Evolutionary conservation across 441 rosid genomes (phyloP), one percentile per base, ranked within the genome.

Genomic region (Raphanus hybrid): DNA sequence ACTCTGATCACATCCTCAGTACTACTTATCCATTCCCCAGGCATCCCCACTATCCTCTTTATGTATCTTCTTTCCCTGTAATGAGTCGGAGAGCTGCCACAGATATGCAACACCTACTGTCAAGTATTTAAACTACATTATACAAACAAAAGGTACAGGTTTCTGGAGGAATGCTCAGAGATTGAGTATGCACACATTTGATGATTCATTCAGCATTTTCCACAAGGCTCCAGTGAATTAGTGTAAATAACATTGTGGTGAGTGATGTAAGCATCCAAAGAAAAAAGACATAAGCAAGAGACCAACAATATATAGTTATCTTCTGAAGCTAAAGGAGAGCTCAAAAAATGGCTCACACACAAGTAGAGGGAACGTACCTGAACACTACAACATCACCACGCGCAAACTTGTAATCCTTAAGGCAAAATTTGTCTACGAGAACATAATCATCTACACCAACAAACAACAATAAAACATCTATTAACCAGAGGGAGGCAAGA

Each of bases 21-120:
- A 74, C 83, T 83, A 65, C 86, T 87, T 43, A 90, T 73, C 97
- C 94, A 90, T 59, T 96, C 97, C 5, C 99, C 97, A 10, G 97
- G 97, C 69, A 96, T 77, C 80, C 93, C 97, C 8, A 88, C 87
- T 73, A 95, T 90, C 84, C 99, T 89, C 88, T 95, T 93, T 60
- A 90, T 78, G 54, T 81, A 82, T 84, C 80, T 95, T n/a, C n/a
- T 16, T 86, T 90, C 86, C 85, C 81, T 87, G 80, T 83, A 83
- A 80, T 95, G 66, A 68, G 26, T 70, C 0, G 96, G 97, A 26
- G 97, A 89, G 83, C 99, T 95, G 83, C 85, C 85, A 75, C 37
- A 81, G 61, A 63, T 58, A 76, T 27, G 58, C 70, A 70, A n/a
- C 50, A 48, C 27, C 26, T 55, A 69, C 8, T 52, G 50, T 39